Percentiles rank a stretch among this genome's conserved stretches.
Evolutionary conservation across 2,329 filamentous ascomycete genomes (phyloP).

Genomic region (Elsinoe fawcettii): DNA sequence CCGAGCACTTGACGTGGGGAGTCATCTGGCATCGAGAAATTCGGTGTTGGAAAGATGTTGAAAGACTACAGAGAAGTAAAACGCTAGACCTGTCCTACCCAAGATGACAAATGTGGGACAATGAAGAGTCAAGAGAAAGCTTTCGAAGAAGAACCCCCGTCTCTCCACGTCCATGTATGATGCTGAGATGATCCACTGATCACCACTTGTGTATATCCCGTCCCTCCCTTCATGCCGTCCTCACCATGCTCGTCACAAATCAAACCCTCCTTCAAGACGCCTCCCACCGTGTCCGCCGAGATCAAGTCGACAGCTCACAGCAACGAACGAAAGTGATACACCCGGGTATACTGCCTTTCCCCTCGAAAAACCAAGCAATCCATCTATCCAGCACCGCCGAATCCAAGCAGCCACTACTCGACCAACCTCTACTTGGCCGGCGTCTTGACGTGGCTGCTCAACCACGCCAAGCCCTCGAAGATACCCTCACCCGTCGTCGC

Average conservation of each 20-base stretch:
- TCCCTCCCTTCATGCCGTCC: neutral
- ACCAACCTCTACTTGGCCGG: constrained; percentile 24
- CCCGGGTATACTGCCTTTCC: neutral
- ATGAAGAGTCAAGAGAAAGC: constrained; percentile 9
- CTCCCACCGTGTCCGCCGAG: neutral
- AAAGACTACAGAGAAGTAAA: constrained; percentile 7
- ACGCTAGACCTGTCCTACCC: constrained; percentile 14
- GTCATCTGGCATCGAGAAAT: neutral
- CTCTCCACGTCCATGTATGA: constrained; percentile 2
- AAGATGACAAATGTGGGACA: constrained; percentile 13
- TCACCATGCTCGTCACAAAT: neutral
- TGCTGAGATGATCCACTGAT: neutral
- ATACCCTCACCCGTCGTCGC: constrained; percentile 47
- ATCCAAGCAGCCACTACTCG: neutral
- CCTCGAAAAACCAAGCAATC: neutral
- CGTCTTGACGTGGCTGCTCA: constrained; percentile 45
- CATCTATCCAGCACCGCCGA: neutral
- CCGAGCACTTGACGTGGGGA: neutral
- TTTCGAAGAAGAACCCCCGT: neutral
- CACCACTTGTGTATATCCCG: neutral
- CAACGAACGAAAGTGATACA: constrained; percentile 10
- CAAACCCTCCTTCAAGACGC: neutral
- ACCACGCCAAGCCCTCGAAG: constrained; percentile 46
- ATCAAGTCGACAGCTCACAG: neutral
- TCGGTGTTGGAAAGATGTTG: neutral